Conservation (phyloP, 2,329 filamentous ascomycete species). For the Arthrobotrys sphaeroides region DNA sequence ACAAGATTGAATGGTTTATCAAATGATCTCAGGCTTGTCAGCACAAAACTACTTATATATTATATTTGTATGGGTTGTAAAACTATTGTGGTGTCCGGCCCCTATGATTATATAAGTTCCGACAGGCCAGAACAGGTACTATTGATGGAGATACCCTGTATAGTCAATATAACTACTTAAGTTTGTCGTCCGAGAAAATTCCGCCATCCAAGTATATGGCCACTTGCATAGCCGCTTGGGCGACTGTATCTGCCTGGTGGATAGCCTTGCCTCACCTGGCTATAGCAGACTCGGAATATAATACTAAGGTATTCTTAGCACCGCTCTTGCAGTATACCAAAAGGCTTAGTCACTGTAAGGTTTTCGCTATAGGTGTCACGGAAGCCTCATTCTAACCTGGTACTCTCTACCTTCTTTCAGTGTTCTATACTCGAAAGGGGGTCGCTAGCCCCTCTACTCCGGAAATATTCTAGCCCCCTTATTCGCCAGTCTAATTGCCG, state of each 20-base stretch:
- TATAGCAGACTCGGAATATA: neutral
- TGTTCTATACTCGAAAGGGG: constrained; percentile 73
- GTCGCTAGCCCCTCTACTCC: constrained; percentile 68
- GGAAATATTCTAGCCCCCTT: constrained; percentile 70
- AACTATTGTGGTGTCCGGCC: too few relatives aligned
- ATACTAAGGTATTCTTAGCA: constrained; percentile 54
- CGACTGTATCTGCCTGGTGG: constrained; percentile 42
- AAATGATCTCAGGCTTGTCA: constrained; percentile 69
- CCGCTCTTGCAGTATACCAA: constrained; percentile 57
- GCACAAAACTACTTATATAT: constrained; percentile 75
- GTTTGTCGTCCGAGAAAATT: constrained; percentile 64
- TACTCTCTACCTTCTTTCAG: constrained; percentile 71
- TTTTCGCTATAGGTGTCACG: constrained; percentile 58
- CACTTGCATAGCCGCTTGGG: constrained; percentile 31
- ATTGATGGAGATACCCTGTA: constrained; percentile 71
- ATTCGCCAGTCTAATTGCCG: constrained; percentile 70
- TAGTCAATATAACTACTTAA: constrained; percentile 70
- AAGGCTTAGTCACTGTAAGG: constrained; percentile 58
- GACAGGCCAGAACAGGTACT: constrained; percentile 63
- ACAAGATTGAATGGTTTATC: constrained; percentile 73
- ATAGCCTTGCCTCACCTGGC: neutral
- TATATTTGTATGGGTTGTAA: constrained; percentile 67
- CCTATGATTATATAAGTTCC: neutral
- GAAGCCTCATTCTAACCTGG: constrained; percentile 69
- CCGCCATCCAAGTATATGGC: constrained; percentile 66